Evolutionary conservation across 2,329 filamentous ascomycete genomes (phyloP).

Genomic region (Ilyonectria robusta): DNA sequence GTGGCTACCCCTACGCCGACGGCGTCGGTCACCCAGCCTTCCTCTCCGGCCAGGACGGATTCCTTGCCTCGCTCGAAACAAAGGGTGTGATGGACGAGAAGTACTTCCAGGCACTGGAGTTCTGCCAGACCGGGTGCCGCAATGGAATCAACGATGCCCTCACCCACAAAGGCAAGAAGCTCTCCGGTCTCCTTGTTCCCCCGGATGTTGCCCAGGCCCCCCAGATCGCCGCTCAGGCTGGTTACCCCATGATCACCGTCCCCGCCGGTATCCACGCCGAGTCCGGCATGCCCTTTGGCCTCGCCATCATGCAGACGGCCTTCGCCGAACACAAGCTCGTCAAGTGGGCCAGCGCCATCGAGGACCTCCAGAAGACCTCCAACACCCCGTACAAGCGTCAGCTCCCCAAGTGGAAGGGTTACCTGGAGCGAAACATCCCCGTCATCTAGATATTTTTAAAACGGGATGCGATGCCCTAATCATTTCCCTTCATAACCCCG

Average conservation of each 20-base stretch:
- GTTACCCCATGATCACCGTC: conserved; percentile 80
- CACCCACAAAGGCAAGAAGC: conserved; percentile 56
- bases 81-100: conserved; percentile 74
- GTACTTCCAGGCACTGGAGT: conserved; percentile 77
- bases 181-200: conserved; percentile 78
- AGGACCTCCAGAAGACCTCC: conserved; percentile 66
- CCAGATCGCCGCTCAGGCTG: conserved; percentile 81
- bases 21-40: conserved; percentile 70
- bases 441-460: conserved; percentile 41
- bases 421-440: conserved; percentile 62
- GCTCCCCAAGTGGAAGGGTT: conserved; percentile 67
- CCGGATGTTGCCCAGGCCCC: conserved; percentile 77
- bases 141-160: conserved; percentile 80
- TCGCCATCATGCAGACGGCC: conserved; percentile 72
- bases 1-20: conserved; percentile 70
- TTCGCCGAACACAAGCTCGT: conserved; percentile 72
- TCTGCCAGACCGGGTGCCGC: conserved; percentile 71
- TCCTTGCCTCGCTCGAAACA: conserved; percentile 73
- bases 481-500: background rate
- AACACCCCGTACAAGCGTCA: conserved; percentile 62
- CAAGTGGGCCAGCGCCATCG: conserved; percentile 74
- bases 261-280: conserved; percentile 71
- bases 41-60: conserved; percentile 78
- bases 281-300: conserved; percentile 72
- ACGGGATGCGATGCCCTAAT: background rate